phyloP scores from a whole-genome alignment of 352 stramenopile genomes.

The Phytophthora fragariaefolia region DNA sequence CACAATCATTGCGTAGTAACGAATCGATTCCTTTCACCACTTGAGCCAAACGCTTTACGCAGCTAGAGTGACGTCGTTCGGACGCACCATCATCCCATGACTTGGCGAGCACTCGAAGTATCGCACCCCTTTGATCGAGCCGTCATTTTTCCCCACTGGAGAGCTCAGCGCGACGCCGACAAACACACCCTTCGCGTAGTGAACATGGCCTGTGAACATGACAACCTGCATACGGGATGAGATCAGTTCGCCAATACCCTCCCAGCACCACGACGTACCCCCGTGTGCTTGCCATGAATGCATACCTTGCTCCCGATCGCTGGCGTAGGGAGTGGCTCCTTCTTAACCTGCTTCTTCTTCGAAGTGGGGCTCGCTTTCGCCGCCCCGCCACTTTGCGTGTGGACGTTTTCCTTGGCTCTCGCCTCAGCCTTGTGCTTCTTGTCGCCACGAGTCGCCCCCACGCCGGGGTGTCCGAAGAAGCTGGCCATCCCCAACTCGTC shows the following conservation, averaged over 20 bases:
- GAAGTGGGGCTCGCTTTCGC: background rate
- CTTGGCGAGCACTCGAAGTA: slow-evolving; percentile 69
- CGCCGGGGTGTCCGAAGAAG: slow-evolving; percentile 33
- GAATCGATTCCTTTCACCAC: background rate
- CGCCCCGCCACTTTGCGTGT: background rate
- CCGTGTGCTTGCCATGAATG: slow-evolving; percentile 47
- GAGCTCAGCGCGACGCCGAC: slow-evolving; percentile 66
- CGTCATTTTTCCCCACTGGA: slow-evolving; percentile 75
- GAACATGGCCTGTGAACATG: slow-evolving; percentile 66
- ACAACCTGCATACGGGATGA: slow-evolving; percentile 39
- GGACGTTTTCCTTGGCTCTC: background rate
- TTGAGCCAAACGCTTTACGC: slow-evolving; percentile 6
- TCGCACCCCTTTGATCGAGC: slow-evolving; percentile 63
- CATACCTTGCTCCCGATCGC: slow-evolving; percentile 41
- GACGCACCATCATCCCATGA: slow-evolving; percentile 77
- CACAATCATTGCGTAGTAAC: slow-evolving; percentile 24
- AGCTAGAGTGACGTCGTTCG: slow-evolving; percentile 42
- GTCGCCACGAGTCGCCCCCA: slow-evolving; percentile 25
- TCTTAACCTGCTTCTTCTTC: background rate
- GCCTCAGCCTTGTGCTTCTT: slow-evolving; percentile 7
- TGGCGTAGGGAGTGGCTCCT: background rate
- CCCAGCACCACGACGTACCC: slow-evolving; percentile 30
- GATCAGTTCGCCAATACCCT: background rate
- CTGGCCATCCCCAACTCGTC: slow-evolving; percentile 59
- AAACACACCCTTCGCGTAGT: slow-evolving; percentile 80